Base-by-base conservation (phyloP, 1,284 basidiomycete species). In the Apiotrichum akiyoshidainum region DNA sequence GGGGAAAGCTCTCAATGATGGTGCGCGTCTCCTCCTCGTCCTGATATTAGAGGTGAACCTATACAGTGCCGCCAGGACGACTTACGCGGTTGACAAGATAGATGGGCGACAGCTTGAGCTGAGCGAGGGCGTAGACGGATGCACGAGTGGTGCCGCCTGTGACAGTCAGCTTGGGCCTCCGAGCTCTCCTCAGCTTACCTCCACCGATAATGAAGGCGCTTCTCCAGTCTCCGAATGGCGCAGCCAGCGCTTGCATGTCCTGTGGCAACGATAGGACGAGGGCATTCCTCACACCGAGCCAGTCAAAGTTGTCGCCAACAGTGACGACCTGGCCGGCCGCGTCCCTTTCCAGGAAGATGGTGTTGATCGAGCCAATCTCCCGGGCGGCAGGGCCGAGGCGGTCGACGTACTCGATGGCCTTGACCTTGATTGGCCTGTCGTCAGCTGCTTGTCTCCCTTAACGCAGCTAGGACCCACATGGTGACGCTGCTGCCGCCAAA, bases 401-500 rank as follows among this genome's bases (percentile, higher is more conserved):
- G 70, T 92, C 87, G 46, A 94, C 82, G 8, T 88, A 78, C 1
- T 86, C 82, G 42, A 93, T 87, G 60, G 93, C 81, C 60, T 88
- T 87, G 42, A 90, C 78, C 77, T 95, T 95, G 81, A 86, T 86
- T 1, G 92, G 92, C 65, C 92, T 67, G 40, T 35, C 33, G 11
- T 52, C 33, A 39, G 45, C 34, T 2, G n/a, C 9, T 6, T 0
- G 7, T 31, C 0, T 1, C 13, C 31, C 22, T 22, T 22, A 6
- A 41, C 26, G 3, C 37, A 21, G 17, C 22, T 41, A 42, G 26
- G 9, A 34, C 52, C 47, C 45, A 53, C 56, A 58, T 91, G 16
- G 93, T 96, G 34, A 96, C 90, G 5, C 88, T 91, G 17, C 91
- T 90, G 2, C 92, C 92, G n/a, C 92, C 92, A 74, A 94, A 95